Conservation (phyloP, 768 basidiomycete species). For the Russula foetens region DNA sequence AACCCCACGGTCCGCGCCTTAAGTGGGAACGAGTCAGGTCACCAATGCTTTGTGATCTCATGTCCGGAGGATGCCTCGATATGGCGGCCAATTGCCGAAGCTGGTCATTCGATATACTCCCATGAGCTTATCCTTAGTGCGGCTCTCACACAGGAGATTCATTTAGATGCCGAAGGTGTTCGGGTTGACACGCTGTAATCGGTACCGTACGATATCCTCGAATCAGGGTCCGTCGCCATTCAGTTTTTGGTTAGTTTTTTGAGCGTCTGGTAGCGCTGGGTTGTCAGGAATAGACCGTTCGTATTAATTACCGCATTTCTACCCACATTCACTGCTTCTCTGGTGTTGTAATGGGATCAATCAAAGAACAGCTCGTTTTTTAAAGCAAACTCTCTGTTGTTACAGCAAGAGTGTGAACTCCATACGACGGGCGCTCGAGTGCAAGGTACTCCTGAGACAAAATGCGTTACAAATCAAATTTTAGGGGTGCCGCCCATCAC, state of each 20-base stretch:
- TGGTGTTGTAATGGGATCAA: too few relatives aligned
- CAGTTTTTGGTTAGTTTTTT: too few relatives aligned
- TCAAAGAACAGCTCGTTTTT: too few relatives aligned
- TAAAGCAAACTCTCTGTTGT: too few relatives aligned
- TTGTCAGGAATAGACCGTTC: neutral
- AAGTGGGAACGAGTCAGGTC: constrained; percentile 31
- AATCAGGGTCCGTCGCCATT: too few relatives aligned
- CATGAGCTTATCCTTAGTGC: constrained; percentile 59
- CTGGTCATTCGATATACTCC: constrained; percentile 51
- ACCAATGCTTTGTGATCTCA: constrained; percentile 53
- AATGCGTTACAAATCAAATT: neutral
- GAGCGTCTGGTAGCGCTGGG: neutral
- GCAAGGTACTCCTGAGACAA: too few relatives aligned
- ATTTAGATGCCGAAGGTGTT: constrained; percentile 42
- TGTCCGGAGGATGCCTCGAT: constrained; percentile 52
- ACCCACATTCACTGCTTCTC: too few relatives aligned
- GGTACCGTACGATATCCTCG: neutral
- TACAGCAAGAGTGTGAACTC: too few relatives aligned
- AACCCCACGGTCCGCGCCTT: constrained; percentile 50
- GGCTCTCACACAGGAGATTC: constrained; percentile 57
- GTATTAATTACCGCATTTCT: too few relatives aligned
- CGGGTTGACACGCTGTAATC: constrained; percentile 1
- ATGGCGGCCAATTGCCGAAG: constrained; percentile 54
- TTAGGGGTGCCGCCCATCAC: neutral
- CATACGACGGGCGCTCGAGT: too few relatives aligned